These are phyloP conservation scores for sunflower (Helianthus annuus) DNA, from an alignment of 129 eudicot genomes.

Conservation along the genomic window HanXRQr2.0-SUNRISE NC_035447.2:50967697-50968196, in stretches of 20 bases:
- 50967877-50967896: too few relatives aligned
- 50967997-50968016: conserved; percentile 78
- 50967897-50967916: too few relatives aligned
- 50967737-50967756: background rate
- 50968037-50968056: conserved; percentile 72
- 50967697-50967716: conserved; percentile 80
- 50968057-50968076: conserved; percentile 94
- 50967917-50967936: too few relatives aligned
- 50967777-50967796: background rate
- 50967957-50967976: background rate
- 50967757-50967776: background rate
- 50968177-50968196: conserved; percentile 17
- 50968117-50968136: background rate
- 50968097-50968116: background rate
- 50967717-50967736: conserved; percentile 50
- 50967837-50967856: background rate
- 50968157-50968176: background rate
- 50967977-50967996: conserved; percentile 34
- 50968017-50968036: conserved; percentile 68
- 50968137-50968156: background rate
- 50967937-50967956: background rate
- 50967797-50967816: background rate
- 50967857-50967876: background rate
- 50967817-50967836: background rate
- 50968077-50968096: background rate